Base-by-base conservation (phyloP, 2,329 filamentous ascomycete genomes). In the Penicillium sp. region DNA sequence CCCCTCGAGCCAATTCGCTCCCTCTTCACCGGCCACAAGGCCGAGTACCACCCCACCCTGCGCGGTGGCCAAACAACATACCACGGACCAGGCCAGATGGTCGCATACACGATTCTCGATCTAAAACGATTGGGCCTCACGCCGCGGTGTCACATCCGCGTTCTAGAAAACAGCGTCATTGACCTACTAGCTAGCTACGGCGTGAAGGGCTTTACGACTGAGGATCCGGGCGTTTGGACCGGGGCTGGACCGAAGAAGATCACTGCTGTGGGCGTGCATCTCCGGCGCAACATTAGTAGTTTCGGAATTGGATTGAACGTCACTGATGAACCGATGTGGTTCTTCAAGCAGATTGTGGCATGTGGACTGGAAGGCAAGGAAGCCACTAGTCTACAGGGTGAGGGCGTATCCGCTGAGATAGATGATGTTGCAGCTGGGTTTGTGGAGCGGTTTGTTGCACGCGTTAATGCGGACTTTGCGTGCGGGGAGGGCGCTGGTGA, bases 61-160 rank as follows among this genome's bases (percentile, higher is more conserved):
- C 86, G 94, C 50, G 94, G 94, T 57, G 94, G 94, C 0, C 86
- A 96, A 61, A 92, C 90, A 0, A 97, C 94, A 3, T 97, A 96
- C 77, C 94, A 99, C 71, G 94, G 93, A 0, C 94, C 93, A 0
- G 93, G 93, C 0, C 94, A 99, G 72, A 76, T 96, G 45, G 89
- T 97, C 34, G 85, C 92, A n/a, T 99, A 96, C 79, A 91, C 93
- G 3, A 84, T 97, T 47, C 72, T 96, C n/a, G 91, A 96, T 71
- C 81, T 97, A 53, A 84, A 84, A 50, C 80, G 83, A 10, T 83
- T 91, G 60, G 75, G 77, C 0, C 77, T 94, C 18, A 86, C 83
- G 4, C 88, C 94, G 11, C 79, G 90, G 16, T 84, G 83, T 57
- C 96, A 96, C 74, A 88, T 96, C 5, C 81, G 85, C 34, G 73